phyloP scores from a whole-genome alignment of 2,329 filamentous ascomycete genomes.

The Fusarium nodosum region DNA sequence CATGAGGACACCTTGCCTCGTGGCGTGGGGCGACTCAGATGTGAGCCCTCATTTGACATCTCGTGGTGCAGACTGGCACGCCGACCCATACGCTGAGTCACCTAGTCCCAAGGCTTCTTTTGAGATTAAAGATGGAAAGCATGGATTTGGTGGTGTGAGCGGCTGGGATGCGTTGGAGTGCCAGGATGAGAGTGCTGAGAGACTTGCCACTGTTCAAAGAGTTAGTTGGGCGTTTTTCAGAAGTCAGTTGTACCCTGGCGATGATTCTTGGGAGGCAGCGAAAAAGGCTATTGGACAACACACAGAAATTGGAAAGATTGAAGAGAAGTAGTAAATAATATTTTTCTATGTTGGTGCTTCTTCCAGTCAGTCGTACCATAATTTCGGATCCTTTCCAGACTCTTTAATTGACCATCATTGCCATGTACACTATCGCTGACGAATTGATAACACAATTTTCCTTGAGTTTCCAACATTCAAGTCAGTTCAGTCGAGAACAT shows the following conservation, averaged over 20 bases:
- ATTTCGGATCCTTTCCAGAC: too few species aligned
- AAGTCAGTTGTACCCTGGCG: slow-evolving; percentile 40
- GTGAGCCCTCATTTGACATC: slow-evolving; percentile 38
- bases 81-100: slow-evolving; percentile 39
- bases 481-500: too few species aligned
- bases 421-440: too few species aligned
- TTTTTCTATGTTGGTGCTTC: neutral
- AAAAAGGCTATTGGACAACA: slow-evolving; percentile 29
- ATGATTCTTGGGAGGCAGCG: slow-evolving; percentile 42
- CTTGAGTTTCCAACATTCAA: too few species aligned
- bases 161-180: slow-evolving; percentile 49
- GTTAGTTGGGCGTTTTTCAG: slow-evolving; percentile 47
- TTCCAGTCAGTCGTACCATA: too few species aligned
- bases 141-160: slow-evolving; percentile 48
- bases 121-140: slow-evolving; percentile 41
- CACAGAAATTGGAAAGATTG: slow-evolving; percentile 37
- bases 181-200: slow-evolving; percentile 45
- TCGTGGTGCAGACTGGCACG: slow-evolving; percentile 47
- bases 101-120: slow-evolving; percentile 43
- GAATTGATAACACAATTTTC: too few species aligned
- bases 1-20: slow-evolving; percentile 41
- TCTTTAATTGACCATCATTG: too few species aligned
- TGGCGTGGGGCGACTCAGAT: slow-evolving; percentile 48
- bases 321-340: slow-evolving; percentile 25
- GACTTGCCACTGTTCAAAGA: slow-evolving; percentile 43